Conservation (phyloP, 202 grass and related monocot genomes). For the Panicum hallii region DNA sequence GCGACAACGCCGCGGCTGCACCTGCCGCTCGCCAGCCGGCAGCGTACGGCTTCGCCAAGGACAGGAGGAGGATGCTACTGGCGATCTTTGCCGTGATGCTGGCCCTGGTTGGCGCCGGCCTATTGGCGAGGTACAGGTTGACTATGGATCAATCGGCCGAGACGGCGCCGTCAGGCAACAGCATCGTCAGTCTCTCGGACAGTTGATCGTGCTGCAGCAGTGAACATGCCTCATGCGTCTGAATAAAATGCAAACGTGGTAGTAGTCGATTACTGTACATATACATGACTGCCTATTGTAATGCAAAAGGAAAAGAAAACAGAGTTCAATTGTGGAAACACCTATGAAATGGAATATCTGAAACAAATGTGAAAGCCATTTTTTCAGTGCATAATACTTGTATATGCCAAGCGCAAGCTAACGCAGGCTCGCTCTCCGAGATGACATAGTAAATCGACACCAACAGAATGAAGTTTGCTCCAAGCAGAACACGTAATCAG, state of each 20-base stretch:
- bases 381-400: background rate
- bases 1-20: background rate
- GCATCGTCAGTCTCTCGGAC: background rate
- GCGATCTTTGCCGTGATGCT: conserved; percentile 33
- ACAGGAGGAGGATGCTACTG: conserved; percentile 28
- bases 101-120: conserved; percentile 36
- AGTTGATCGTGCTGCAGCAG: conserved; percentile 7
- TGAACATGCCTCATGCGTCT: background rate
- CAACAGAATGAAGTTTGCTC: background rate
- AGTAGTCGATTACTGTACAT: background rate
- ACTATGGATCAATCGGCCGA: conserved; percentile 28
- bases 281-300: background rate
- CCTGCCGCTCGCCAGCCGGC: background rate
- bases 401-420: background rate
- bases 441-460: background rate
- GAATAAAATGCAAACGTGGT: background rate
- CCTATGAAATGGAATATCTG: background rate
- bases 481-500: background rate
- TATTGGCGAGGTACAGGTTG: conserved; percentile 40
- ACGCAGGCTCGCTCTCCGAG: background rate
- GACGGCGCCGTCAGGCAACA: background rate
- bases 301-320: background rate
- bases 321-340: background rate
- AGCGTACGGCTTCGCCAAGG: background rate
- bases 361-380: background rate